Conservation (phyloP, 768 basidiomycete genomes). For the Tylopilus sp. region DNA sequence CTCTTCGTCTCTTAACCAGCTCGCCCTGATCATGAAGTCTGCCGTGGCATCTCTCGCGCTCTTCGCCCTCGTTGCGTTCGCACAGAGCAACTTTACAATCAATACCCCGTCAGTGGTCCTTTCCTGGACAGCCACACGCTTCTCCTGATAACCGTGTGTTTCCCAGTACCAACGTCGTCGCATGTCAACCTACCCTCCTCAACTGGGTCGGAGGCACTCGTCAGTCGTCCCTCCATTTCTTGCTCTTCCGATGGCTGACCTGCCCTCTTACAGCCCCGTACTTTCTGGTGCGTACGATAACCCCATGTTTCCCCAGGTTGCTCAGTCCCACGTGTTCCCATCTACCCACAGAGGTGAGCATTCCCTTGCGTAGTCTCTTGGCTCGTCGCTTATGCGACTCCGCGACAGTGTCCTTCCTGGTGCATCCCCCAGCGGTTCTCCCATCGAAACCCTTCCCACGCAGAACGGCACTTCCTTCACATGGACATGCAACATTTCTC, state of each 20-base stretch:
- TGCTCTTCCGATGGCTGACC: not conserved
- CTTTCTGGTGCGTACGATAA: slow-evolving; percentile 50
- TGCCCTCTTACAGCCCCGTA: slow-evolving; percentile 46
- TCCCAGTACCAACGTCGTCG: slow-evolving; percentile 43
- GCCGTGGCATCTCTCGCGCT: slow-evolving; percentile 37
- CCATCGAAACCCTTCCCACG: slow-evolving; percentile 46
- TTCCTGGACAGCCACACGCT: not conserved
- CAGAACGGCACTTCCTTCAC: slow-evolving; percentile 40
- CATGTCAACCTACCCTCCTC: slow-evolving; percentile 57
- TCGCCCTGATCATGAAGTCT: slow-evolving; percentile 50
- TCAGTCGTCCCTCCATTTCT: slow-evolving; percentile 30
- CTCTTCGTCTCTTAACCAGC: not conserved
- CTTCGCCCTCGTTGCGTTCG: slow-evolving; percentile 40
- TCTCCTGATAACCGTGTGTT: slow-evolving; percentile 4
- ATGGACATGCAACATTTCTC: slow-evolving; percentile 52
- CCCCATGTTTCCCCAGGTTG: not conserved
- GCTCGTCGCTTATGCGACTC: not conserved
- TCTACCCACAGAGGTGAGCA: slow-evolving; percentile 37
- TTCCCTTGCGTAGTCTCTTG: not conserved
- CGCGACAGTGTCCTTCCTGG: slow-evolving; percentile 53
- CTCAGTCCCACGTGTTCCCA: not conserved
- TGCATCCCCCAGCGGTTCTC: slow-evolving; percentile 37
- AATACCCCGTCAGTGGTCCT: slow-evolving; percentile 66
- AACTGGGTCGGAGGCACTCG: slow-evolving; percentile 55
- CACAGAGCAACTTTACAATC: slow-evolving; percentile 48